Base-by-base conservation (phyloP, 495 filamentous ascomycete species). In the Sporormia fimetaria region DNA sequence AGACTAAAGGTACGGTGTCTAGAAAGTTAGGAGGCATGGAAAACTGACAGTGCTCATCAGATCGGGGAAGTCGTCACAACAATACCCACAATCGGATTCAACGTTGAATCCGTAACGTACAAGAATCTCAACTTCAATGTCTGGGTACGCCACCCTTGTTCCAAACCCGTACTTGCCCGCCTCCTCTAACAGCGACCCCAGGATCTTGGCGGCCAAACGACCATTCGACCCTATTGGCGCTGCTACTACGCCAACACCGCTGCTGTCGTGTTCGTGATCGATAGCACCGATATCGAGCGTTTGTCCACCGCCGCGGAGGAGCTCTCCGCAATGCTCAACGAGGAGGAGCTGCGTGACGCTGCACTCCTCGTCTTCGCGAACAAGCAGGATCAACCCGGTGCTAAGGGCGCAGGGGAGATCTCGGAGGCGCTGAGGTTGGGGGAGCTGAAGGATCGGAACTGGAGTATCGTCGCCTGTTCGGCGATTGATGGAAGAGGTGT, bases 161-260 rank as follows among this genome's bases (percentile, higher is more conserved):
- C 15, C 37, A 21, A 35, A 25, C 21, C 37, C 39, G 14, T 17
- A 24, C 25, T 43, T 33, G 4, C 28, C 21, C 18, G 26, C 37
- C 21, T 21, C 33, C 25, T 24, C 32, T 30, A 33, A 37, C 21
- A 17, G 11, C 21, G 11, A n/a, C n/a, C 18, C 21, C 47, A 86
- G 80, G 88, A 96, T 71, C 75, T 96, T 20, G 88, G 63, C 50
- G 92, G 90, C 17, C 90, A 96, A 71, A 96, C 90, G 10, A 86
- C 80, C 37, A 96, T 98, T 57, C 77, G 90, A 49, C 90, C 90
- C 7, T 98, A 96, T 66, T 98, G 90, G 90, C 76, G 90, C 54
- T 96, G 92, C 63, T 98, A 98, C 71, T 98, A 96, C 59, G 87
- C 90, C 55, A 95, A 96, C 66, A 98, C 92, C 2, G 90, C 92